phyloP scores from a whole-genome alignment of 441 rosid genomes.

The Croton laevigatus region DNA sequence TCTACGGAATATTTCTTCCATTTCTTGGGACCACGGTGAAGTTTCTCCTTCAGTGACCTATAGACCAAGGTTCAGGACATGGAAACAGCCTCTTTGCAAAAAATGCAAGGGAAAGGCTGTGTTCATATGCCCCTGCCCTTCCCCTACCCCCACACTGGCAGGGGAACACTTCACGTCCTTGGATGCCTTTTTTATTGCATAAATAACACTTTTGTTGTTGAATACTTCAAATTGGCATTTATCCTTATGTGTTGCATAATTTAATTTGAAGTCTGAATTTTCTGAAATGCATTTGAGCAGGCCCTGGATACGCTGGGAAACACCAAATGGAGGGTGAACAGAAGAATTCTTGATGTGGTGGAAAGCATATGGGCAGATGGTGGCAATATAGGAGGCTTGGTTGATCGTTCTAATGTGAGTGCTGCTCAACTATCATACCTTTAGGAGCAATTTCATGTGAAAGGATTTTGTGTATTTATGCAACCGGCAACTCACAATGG shows the following conservation, averaged over 20 bases:
- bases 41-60: no score
- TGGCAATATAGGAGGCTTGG: conserved; percentile 82
- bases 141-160: no score
- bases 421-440: conserved; percentile 17
- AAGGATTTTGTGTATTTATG: background rate
- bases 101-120: no score
- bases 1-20: background rate
- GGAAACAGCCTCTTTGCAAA: no score
- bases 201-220: background rate
- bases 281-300: conserved; percentile 37
- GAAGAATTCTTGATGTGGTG: conserved; percentile 63
- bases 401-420: conserved; percentile 81
- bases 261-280: conserved; percentile 4
- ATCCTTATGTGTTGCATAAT: background rate
- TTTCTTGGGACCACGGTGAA: background rate
- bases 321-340: conserved; percentile 91
- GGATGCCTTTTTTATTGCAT: background rate
- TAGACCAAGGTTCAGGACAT: no score
- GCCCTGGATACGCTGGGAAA: conserved; percentile 92
- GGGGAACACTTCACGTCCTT: no score
- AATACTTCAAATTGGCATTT: background rate
- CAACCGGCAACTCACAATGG: background rate
- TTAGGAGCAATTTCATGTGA: background rate
- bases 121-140: no score
- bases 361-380: conserved; percentile 84